Evolutionary conservation across 2,329 filamentous ascomycete species (phyloP), one percentile per base, ranked within the genome.

Genomic region (Colletotrichum lupini): DNA sequence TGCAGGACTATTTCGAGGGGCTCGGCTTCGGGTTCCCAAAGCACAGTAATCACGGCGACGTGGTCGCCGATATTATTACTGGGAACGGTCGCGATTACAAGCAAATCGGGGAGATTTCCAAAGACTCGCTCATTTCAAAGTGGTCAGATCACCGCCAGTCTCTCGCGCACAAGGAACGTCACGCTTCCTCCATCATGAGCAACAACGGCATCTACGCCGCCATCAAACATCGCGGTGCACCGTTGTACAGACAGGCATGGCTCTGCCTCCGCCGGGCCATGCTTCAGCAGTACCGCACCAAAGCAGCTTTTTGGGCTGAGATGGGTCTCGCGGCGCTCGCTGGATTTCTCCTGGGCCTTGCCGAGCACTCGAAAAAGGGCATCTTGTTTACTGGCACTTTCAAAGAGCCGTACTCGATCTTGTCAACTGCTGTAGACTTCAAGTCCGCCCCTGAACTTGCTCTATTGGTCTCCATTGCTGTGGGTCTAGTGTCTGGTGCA

Each of bases 21-120:
- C 79, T 88, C 14, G 89, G 89, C 2, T 91, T 87, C 78, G 76
- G 78, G 0, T 89, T 91, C 71, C 85, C 85, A 0, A 72, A 79
- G 19, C 82, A 87, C 69, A 83, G 82, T 57, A 92, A 92, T 75
- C 85, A 85, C 6, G 89, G 87, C 9, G 90, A 92, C 74, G 82
- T 88, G 1, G 84, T 91, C 28, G 89, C 89, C n/a, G 89, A 92
- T 66, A 91, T 91, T 75, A 87, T 91, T 76, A 89, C 88, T 0
- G 89, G 89, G 3, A 88, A 90, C 74, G 88, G 89, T 0, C 81
- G 84, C 16, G 77, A 82, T 14, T 90, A 90, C 79, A 88, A 88
- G 74, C 76, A 73, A 4, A 77, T 76, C 0, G 86, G 85, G 5
- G 85, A 88, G 52, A 82, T 87, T 32, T 85, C 83, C 42, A 86